Evolutionary conservation across 768 basidiomycete genomes (phyloP).

Genomic region (Podaxis sp.): DNA sequence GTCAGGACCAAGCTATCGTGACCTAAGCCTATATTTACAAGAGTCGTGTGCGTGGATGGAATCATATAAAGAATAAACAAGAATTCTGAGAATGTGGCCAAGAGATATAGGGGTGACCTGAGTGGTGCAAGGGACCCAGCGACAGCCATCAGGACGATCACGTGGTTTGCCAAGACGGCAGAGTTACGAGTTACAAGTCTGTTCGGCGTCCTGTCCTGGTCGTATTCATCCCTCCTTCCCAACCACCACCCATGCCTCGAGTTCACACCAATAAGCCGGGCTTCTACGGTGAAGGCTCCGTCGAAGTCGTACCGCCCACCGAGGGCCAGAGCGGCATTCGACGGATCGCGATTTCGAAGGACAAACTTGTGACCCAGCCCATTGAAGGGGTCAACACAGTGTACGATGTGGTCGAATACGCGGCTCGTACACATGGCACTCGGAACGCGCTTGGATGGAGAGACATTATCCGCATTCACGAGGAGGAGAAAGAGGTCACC

Average conservation of each 20-base stretch:
- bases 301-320: slow-evolving; percentile 44
- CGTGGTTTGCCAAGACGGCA: neutral
- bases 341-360: slow-evolving; percentile 49
- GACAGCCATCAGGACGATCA: neutral
- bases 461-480: slow-evolving; percentile 61
- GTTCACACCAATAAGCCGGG: slow-evolving; percentile 35
- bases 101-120: no score
- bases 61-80: no score
- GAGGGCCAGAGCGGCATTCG: slow-evolving; percentile 53
- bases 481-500: slow-evolving; percentile 87
- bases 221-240: neutral
- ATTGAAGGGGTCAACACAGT: slow-evolving; percentile 77
- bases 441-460: slow-evolving; percentile 80
- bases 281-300: slow-evolving; percentile 59
- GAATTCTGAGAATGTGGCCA: no score
- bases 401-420: slow-evolving; percentile 72
- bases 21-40: no score
- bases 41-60: no score
- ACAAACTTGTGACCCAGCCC: slow-evolving; percentile 58
- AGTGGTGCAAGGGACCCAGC: no score
- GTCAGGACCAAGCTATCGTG: no score
- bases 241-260: slow-evolving; percentile 23
- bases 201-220: neutral
- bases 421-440: slow-evolving; percentile 68
- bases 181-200: neutral